Conservation (phyloP, 2,329 filamentous ascomycete species). For the Lecanicillium sp. region DNA sequence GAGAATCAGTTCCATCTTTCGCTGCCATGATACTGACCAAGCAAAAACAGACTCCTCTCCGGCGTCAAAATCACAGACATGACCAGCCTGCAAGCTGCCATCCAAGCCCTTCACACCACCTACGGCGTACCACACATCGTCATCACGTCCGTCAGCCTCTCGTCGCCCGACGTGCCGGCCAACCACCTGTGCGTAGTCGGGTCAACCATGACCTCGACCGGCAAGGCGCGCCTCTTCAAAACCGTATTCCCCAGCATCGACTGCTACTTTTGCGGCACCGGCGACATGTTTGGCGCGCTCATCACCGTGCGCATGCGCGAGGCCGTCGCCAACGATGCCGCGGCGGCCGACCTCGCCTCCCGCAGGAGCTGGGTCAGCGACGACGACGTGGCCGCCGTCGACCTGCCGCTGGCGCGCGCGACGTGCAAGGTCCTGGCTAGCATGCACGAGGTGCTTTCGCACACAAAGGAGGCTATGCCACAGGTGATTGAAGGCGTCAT, state of each 20-base stretch:
- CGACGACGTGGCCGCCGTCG: slow-evolving; percentile 59
- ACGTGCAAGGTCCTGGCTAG: slow-evolving; percentile 82
- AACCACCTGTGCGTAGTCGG: slow-evolving; percentile 65
- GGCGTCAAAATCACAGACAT: slow-evolving; percentile 77
- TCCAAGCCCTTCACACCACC: slow-evolving; percentile 66
- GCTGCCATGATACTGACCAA: slow-evolving; percentile 1
- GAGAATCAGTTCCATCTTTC: too few relatives aligned
- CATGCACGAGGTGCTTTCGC: slow-evolving; percentile 79
- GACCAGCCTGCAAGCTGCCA: slow-evolving; percentile 61
- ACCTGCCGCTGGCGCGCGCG: slow-evolving; percentile 76
- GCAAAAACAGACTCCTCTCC: slow-evolving; percentile 61
- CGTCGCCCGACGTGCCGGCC: slow-evolving; percentile 39
- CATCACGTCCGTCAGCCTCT: slow-evolving; percentile 79
- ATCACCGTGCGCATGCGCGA: slow-evolving; percentile 83
- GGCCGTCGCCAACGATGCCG: slow-evolving; percentile 50
- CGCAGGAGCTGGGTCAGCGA: slow-evolving; percentile 66
- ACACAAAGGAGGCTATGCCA: slow-evolving; percentile 59
- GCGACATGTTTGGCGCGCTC: slow-evolving; percentile 96
- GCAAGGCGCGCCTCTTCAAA: slow-evolving; percentile 74
- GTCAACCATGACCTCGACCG: slow-evolving; percentile 58
- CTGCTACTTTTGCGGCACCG: slow-evolving; percentile 92
- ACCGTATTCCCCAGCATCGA: slow-evolving; percentile 82
- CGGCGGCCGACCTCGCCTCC: slow-evolving; percentile 33
- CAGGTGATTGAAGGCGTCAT: slow-evolving; percentile 37
- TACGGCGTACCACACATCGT: slow-evolving; percentile 81